Evolutionary conservation across 2,329 filamentous ascomycete species (phyloP).

Genomic region (Scedosporium dehoogii): DNA sequence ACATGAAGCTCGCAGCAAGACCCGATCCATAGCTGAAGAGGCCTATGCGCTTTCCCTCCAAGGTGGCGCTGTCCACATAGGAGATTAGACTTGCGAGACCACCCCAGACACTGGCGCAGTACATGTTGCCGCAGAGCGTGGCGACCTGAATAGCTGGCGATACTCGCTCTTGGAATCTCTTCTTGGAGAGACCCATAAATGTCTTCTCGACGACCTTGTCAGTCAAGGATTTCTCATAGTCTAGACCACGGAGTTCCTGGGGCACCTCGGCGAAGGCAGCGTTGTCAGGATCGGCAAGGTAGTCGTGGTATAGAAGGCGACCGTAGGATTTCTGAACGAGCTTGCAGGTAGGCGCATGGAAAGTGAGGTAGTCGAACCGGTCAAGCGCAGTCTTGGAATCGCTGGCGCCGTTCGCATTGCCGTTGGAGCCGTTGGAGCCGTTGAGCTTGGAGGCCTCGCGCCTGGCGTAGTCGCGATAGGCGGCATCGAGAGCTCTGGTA

Average conservation of each 20-base stretch:
- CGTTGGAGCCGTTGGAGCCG: conserved; percentile 30
- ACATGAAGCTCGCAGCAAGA: conserved; percentile 62
- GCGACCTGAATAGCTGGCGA: conserved; percentile 64
- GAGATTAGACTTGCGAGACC: conserved; percentile 63
- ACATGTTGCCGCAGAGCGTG: conserved; percentile 65
- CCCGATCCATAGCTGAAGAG: conserved; percentile 76
- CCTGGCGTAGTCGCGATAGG: conserved; percentile 72
- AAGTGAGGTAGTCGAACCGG: conserved; percentile 74
- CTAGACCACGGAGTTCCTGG: conserved; percentile 65
- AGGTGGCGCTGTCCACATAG: conserved; percentile 50
- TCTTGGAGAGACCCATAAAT: conserved; percentile 77
- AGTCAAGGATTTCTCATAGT: conserved; percentile 67
- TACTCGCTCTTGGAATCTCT: conserved; percentile 71
- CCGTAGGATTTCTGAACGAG: conserved; percentile 78
- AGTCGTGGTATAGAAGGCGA: conserved; percentile 79
- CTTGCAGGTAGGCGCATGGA: conserved; percentile 83
- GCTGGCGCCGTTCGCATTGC: conserved; percentile 25
- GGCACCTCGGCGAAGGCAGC: conserved; percentile 65
- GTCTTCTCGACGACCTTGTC: conserved; percentile 82
- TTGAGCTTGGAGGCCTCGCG: conserved; percentile 52
- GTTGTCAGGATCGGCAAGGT: conserved; percentile 58
- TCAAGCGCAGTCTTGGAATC: conserved; percentile 55
- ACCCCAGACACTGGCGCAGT: conserved; percentile 64
- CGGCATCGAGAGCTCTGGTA: conserved; percentile 67
- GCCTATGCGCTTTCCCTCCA: conserved; percentile 62